phyloP scores from a whole-genome alignment of 768 basidiomycete species.

The Boletus barrowsii region DNA sequence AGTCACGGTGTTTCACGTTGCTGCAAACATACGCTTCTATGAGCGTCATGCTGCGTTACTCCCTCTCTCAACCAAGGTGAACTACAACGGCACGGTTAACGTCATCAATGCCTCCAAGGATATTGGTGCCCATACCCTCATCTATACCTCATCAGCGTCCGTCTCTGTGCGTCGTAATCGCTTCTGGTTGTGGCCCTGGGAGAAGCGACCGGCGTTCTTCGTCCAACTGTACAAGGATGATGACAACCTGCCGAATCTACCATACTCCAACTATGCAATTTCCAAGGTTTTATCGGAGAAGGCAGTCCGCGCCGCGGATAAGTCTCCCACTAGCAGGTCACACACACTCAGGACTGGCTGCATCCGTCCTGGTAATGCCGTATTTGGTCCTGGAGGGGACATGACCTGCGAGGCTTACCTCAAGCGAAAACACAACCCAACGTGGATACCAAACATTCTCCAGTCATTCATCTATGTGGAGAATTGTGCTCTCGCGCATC shows the following conservation, averaged over 20 bases:
- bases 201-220: conserved; percentile 51
- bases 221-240: conserved; percentile 67
- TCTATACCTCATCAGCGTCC: conserved; percentile 76
- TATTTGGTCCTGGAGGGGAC: conserved; percentile 76
- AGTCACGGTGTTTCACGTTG: conserved; percentile 73
- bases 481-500: conserved; percentile 69
- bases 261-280: conserved; percentile 77
- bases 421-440: conserved; percentile 53
- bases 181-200: conserved; percentile 77
- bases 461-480: conserved; percentile 74
- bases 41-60: conserved; percentile 56
- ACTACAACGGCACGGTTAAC: conserved; percentile 66
- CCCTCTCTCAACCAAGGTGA: conserved; percentile 55
- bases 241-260: conserved; percentile 47
- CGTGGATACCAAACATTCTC: conserved; percentile 56
- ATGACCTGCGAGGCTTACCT: conserved; percentile 65
- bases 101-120: conserved; percentile 56
- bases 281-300: conserved; percentile 61
- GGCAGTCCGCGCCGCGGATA: conserved; percentile 42
- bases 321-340: conserved; percentile 29
- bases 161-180: conserved; percentile 54
- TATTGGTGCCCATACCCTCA: conserved; percentile 52
- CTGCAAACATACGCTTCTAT: conserved; percentile 75
- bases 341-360: conserved; percentile 60
- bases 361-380: conserved; percentile 74